Percentiles rank a stretch among this genome's conserved stretches.
phyloP scores from a whole-genome alignment of 176 grass and related monocot species.

The Carex littledalei region DNA sequence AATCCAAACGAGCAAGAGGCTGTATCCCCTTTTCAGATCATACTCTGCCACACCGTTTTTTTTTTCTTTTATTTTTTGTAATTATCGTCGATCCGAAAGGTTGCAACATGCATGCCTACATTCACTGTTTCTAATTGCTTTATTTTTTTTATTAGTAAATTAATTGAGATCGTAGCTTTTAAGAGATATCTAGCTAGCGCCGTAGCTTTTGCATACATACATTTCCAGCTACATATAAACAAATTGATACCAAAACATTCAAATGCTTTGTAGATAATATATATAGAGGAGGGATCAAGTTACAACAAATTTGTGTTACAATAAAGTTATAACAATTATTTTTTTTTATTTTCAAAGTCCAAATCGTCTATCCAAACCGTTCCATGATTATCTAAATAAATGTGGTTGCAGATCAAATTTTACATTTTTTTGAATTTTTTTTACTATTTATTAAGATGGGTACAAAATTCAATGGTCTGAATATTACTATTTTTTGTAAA shows the following conservation, averaged over 20 bases:
- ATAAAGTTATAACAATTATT: too few species aligned
- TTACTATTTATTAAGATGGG: too few species aligned
- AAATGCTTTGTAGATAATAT: not conserved
- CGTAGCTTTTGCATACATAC: not conserved
- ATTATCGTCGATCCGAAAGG: not conserved
- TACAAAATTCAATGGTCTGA: too few species aligned
- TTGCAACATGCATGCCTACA: not conserved
- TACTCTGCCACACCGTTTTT: not conserved
- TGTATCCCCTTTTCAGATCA: slow-evolving; percentile 15
- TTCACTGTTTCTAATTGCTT: not conserved
- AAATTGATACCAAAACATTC: not conserved
- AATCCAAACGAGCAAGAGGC: slow-evolving; percentile 12
- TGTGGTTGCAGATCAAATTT: too few species aligned
- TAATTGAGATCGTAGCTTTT: not conserved
- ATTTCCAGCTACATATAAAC: not conserved
- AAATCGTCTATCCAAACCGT: too few species aligned
- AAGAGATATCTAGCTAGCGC: not conserved
- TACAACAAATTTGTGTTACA: too few species aligned
- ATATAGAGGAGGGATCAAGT: too few species aligned
- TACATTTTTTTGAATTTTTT: too few species aligned
- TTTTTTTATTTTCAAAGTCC: too few species aligned
- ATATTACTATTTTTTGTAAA: too few species aligned
- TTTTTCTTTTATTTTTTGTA: not conserved
- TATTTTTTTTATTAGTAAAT: not conserved
- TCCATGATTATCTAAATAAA: too few species aligned